phyloP scores from a whole-genome alignment of 768 basidiomycete species.

The Postia placenta region DNA sequence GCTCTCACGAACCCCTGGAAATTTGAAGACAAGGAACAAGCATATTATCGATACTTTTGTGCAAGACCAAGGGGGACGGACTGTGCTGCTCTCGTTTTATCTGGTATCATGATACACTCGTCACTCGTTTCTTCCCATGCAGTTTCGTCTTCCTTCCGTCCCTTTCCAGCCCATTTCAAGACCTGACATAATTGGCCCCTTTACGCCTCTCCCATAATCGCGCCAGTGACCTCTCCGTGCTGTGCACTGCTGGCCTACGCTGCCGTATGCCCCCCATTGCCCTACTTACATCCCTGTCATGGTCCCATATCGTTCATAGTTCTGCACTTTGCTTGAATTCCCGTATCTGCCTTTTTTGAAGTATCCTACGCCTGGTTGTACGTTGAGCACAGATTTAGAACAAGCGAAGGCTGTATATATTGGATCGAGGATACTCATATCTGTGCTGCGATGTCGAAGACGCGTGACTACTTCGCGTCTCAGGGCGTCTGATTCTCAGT shows the following conservation, averaged over 20 bases:
- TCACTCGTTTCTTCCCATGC: constrained; percentile 12
- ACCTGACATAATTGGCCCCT: not conserved
- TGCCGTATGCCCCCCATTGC: not conserved
- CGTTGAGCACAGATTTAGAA: constrained; percentile 4
- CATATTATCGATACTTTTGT: not conserved
- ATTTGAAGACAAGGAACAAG: constrained; percentile 39
- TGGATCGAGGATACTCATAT: constrained; percentile 5
- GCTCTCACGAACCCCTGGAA: constrained; percentile 83
- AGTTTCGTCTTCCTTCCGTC: not conserved
- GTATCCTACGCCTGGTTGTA: constrained; percentile 6
- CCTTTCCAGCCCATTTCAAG: not conserved
- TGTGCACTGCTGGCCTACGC: not conserved
- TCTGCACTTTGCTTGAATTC: constrained; percentile 4
- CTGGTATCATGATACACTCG: constrained; percentile 14
- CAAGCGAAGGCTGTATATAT: constrained; percentile 6
- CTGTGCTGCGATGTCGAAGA: too few species aligned
- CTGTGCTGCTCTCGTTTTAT: constrained; percentile 7
- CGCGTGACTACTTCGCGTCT: too few species aligned
- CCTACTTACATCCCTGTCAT: constrained; percentile 1
- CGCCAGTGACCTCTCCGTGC: not conserved
- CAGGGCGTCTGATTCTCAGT: too few species aligned
- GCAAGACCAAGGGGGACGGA: constrained; percentile 3
- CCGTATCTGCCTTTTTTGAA: constrained; percentile 1
- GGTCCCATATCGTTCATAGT: too few species aligned
- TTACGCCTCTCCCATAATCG: not conserved